Evolutionary conservation across 2,329 filamentous ascomycete genomes (phyloP).

Genomic region (Fusarium sp.): DNA sequence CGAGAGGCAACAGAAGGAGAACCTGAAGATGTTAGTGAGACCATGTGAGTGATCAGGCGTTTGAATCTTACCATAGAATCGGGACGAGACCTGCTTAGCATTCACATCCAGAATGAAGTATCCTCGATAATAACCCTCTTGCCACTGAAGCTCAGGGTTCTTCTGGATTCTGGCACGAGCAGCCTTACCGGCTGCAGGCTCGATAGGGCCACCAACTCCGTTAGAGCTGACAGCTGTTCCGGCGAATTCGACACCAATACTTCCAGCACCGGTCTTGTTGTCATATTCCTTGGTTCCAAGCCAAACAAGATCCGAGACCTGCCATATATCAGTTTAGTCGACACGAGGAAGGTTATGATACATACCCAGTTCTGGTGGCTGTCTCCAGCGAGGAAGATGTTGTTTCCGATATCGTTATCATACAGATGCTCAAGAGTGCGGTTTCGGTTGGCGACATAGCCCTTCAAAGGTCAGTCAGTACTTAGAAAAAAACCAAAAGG

Average conservation of each 20-base stretch:
- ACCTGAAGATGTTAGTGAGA: background rate
- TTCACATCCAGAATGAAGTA: slow-evolving; percentile 72
- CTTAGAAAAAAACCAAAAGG: fast-evolving
- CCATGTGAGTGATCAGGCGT: fast-evolving
- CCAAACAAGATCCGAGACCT: slow-evolving; percentile 67
- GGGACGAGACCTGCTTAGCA: slow-evolving; percentile 65
- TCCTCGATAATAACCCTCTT: slow-evolving; percentile 76
- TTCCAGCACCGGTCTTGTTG: slow-evolving; percentile 58
- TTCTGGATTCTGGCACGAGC: slow-evolving; percentile 40
- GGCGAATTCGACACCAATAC: slow-evolving; percentile 70
- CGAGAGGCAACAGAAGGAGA: slow-evolving; percentile 64
- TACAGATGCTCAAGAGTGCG: slow-evolving; percentile 73
- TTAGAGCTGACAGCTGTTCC: slow-evolving; percentile 65
- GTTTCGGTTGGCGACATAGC: slow-evolving; percentile 75
- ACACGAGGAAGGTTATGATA: fast-evolving
- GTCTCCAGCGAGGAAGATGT: slow-evolving; percentile 76
- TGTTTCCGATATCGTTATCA: slow-evolving; percentile 74
- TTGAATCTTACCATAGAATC: slow-evolving; percentile 62
- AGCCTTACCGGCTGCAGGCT: slow-evolving; percentile 47
- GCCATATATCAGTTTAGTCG: slow-evolving; percentile 39
- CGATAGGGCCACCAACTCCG: slow-evolving; percentile 51
- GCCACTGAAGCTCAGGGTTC: slow-evolving; percentile 75
- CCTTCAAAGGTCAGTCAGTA: slow-evolving; percentile 42
- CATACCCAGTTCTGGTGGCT: slow-evolving; percentile 55
- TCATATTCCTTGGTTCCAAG: slow-evolving; percentile 63